Evolutionary conservation across 2,329 filamentous ascomycete species (phyloP).

Genomic region (Talaromyces sp.): DNA sequence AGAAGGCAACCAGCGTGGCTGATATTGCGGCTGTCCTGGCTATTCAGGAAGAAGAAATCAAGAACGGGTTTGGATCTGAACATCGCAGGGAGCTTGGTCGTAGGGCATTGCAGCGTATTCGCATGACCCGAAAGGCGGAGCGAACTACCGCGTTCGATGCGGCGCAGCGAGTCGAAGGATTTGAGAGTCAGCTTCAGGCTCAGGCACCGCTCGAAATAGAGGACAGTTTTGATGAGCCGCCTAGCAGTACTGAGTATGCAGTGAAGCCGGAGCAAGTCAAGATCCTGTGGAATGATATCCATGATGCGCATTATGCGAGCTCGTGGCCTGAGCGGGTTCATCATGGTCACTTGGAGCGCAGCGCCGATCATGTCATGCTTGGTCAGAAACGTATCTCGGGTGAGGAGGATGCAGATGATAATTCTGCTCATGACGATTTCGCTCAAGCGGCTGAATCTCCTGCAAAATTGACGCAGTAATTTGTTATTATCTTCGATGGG

Average conservation of each 20-base stretch:
- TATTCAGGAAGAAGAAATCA: conserved; percentile 44
- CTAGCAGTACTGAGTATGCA: conserved; percentile 22
- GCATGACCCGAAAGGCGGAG: conserved; percentile 26
- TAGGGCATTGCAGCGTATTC: conserved; percentile 30
- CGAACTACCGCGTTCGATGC: conserved; percentile 25
- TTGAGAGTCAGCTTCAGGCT: conserved; percentile 27
- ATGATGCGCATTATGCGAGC: conserved; percentile 42
- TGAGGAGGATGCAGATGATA: conserved; percentile 19
- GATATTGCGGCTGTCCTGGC: conserved; percentile 56
- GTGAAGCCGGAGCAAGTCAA: conserved; percentile 36
- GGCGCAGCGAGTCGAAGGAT: conserved; percentile 22
- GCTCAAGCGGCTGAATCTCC: conserved; percentile 10
- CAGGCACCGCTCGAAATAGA: conserved; percentile 2
- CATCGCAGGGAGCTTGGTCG: conserved; percentile 32
- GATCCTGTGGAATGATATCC: conserved; percentile 45
- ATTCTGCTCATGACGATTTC: conserved; percentile 25
- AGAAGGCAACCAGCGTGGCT: conserved; percentile 60
- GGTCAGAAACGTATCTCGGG: conserved; percentile 25
- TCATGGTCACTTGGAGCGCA: conserved; percentile 41
- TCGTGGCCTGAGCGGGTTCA: conserved; percentile 43
- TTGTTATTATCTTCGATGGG: not conserved
- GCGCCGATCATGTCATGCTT: conserved; percentile 35
- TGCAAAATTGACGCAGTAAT: not conserved
- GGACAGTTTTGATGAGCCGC: not conserved
- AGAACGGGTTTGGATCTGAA: conserved; percentile 30